These are phyloP conservation scores for Diaporthe eres DNA, from an alignment of 2,329 filamentous ascomycete genomes.

Conservation along the genomic window DNA sequence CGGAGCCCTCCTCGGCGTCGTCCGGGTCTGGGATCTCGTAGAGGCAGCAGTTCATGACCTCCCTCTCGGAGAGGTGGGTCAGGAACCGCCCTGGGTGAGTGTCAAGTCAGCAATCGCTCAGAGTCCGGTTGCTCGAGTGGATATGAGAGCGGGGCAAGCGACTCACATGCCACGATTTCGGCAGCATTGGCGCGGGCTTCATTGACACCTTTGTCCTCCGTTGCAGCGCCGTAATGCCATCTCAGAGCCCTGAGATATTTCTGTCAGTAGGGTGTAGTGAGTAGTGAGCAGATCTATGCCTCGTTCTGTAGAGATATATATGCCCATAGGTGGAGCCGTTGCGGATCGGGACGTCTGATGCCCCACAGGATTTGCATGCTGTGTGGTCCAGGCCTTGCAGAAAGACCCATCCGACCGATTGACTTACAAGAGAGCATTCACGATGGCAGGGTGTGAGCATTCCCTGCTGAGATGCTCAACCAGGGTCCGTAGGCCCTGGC, in stretches of 20 bases:
- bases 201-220: conserved; percentile 75
- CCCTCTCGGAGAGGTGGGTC: conserved; percentile 77
- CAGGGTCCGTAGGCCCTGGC: conserved; percentile 69
- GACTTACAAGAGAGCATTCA: conserved; percentile 80
- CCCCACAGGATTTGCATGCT: conserved; percentile 27
- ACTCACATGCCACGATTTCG: conserved; percentile 81
- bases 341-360: conserved; percentile 7
- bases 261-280: conserved; percentile 10
- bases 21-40: conserved; percentile 74
- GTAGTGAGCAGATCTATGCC: background rate
- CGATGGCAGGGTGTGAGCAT: conserved; percentile 77
- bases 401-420: conserved; percentile 16
- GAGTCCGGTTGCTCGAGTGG: background rate
- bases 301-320: background rate
- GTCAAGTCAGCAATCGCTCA: background rate
- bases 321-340: conserved; percentile 16
- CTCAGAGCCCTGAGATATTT: conserved; percentile 73
- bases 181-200: conserved; percentile 80
- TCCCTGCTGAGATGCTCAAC: conserved; percentile 74
- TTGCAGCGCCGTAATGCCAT: conserved; percentile 78
- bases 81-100: conserved; percentile 71
- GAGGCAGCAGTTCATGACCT: conserved; percentile 81
- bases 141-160: background rate
- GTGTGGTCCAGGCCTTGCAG: conserved; percentile 9
- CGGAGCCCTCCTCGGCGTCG: conserved; percentile 44